phyloP scores from a whole-genome alignment of 2,329 filamentous ascomycete species.

The Chrysoporthe deuterocubensis region DNA sequence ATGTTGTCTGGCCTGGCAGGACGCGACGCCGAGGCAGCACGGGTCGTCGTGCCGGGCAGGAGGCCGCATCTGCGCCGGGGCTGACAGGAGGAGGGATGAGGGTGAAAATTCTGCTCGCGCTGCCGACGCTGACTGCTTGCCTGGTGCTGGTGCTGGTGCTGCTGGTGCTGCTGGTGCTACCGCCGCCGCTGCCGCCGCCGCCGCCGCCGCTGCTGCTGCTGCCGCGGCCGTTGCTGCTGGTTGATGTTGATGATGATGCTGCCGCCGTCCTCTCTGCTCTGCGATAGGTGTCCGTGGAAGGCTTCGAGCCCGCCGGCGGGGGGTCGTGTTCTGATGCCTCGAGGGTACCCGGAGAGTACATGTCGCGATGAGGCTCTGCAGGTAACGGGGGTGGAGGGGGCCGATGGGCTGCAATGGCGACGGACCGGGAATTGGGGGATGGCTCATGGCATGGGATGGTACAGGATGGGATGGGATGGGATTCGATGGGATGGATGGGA shows the following conservation, averaged over 20 bases:
- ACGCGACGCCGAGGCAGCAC: background rate
- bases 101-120: conserved; percentile 9
- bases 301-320: background rate
- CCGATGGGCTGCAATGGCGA: conserved; percentile 5
- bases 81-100: background rate
- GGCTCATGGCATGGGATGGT: background rate
- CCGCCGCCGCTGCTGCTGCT: background rate
- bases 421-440: background rate
- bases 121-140: background rate
- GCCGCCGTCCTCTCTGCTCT: background rate
- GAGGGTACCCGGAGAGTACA: conserved; percentile 10
- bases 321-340: background rate
- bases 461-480: background rate
- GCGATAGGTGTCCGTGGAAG: background rate
- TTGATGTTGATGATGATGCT: background rate
- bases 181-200: background rate
- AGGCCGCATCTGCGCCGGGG: background rate
- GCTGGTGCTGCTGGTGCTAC: background rate
- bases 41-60: background rate
- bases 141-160: background rate
- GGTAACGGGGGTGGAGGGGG: background rate
- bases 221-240: background rate
- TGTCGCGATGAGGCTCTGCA: conserved; percentile 19
- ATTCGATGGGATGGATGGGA: background rate
- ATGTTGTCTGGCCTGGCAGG: background rate